Conservation (phyloP, 202 grass and related monocot species). For the Setaria italica region DNA sequence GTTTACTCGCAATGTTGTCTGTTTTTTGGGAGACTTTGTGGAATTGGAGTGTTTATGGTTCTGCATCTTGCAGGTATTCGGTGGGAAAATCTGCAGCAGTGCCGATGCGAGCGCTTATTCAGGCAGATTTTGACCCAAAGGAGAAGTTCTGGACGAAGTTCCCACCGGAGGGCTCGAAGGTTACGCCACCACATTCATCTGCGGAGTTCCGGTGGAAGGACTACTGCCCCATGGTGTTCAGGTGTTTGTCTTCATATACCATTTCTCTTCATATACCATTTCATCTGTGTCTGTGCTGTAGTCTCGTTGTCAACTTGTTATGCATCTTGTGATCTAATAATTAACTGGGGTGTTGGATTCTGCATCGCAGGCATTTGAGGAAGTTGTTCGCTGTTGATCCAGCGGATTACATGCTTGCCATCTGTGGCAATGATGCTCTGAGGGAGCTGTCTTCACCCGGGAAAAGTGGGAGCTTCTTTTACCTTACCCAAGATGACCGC, state of each 20-base stretch:
- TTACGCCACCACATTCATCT: slow-evolving; percentile 86
- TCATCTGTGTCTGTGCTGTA: neutral
- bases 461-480: slow-evolving; percentile 98
- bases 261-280: neutral
- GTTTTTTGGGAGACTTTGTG: neutral
- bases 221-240: slow-evolving; percentile 96
- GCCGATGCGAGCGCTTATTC: slow-evolving; percentile 63
- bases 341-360: slow-evolving; percentile 33
- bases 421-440: slow-evolving; percentile 89
- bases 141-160: slow-evolving; percentile 98
- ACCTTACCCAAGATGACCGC: slow-evolving; percentile 93
- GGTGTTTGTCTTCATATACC: slow-evolving; percentile 50
- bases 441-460: slow-evolving; percentile 96
- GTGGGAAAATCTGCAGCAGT: slow-evolving; percentile 74
- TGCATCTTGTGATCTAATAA: slow-evolving; percentile 28
- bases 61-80: slow-evolving; percentile 69
- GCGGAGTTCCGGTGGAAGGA: slow-evolving; percentile 95
- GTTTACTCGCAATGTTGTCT: slow-evolving; percentile 22
- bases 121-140: slow-evolving; percentile 70
- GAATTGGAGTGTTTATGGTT: slow-evolving; percentile 41
- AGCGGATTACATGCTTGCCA: slow-evolving; percentile 98
- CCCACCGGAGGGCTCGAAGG: slow-evolving; percentile 88
- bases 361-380: slow-evolving; percentile 92
- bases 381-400: slow-evolving; percentile 88
- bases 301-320: neutral